Conservation (phyloP, 139 green algal genomes). For the Chlorella sp. region DNA sequence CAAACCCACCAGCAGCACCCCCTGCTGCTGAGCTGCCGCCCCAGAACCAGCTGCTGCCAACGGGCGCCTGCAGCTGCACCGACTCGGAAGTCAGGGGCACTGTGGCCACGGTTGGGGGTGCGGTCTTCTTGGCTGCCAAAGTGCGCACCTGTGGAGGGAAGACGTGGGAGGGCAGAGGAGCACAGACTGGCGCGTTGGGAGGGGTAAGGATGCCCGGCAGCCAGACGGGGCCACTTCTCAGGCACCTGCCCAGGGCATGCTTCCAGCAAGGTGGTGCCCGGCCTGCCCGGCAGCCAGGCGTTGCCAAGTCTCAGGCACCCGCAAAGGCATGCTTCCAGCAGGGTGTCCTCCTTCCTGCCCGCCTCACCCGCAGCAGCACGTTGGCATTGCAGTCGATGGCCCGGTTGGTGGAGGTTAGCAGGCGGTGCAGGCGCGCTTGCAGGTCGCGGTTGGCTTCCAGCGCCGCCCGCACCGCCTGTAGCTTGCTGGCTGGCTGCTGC, state of each 20-base stretch:
- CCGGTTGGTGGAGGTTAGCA: slow-evolving; percentile 27
- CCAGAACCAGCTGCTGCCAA: slow-evolving; percentile 16
- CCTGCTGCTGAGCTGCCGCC: not conserved
- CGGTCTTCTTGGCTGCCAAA: slow-evolving; percentile 2
- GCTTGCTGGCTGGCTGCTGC: not conserved
- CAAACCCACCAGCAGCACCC: no score
- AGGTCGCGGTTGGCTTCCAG: slow-evolving; percentile 33
- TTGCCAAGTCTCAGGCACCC: no score
- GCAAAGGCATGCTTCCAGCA: no score
- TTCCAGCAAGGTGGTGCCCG: no score
- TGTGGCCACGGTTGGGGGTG: not conserved
- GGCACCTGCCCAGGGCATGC: no score
- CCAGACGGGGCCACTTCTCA: not conserved
- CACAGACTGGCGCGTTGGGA: no score
- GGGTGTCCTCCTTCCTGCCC: not conserved
- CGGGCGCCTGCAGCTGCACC: not conserved
- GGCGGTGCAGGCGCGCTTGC: slow-evolving; percentile 33
- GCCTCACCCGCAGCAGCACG: slow-evolving; percentile 15
- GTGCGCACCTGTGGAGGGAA: not conserved
- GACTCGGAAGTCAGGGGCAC: not conserved
- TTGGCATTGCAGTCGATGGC: slow-evolving; percentile 26
- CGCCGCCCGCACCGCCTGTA: slow-evolving; percentile 10
- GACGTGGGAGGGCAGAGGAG: no score
- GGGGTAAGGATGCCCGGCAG: no score
- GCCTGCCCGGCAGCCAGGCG: no score